Evolutionary conservation across 2,329 filamentous ascomycete genomes (phyloP).

Genomic region (Aspergillus niger): DNA sequence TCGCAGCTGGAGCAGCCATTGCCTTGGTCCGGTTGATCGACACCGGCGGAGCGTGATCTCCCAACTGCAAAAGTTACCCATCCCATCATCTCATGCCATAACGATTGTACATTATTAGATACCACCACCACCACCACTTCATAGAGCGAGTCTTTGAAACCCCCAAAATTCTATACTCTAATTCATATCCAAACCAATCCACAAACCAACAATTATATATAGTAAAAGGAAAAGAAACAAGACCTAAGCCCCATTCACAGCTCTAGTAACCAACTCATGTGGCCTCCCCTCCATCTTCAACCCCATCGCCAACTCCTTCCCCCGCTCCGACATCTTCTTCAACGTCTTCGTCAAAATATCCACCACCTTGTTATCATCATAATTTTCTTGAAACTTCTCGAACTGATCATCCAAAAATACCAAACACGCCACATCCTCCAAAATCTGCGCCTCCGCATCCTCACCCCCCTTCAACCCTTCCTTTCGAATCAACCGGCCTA

Average conservation of each 20-base stretch:
- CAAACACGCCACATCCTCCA: constrained; percentile 84
- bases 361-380: constrained; percentile 72
- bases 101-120: constrained; percentile 7
- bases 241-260: constrained; percentile 49
- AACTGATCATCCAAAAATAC: constrained; percentile 88
- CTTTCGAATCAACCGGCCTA: constrained; percentile 75
- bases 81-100: background rate
- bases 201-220: constrained; percentile 5
- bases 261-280: constrained; percentile 63
- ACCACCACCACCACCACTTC: background rate
- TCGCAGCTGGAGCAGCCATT: constrained; percentile 68
- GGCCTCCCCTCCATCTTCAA: constrained; percentile 67
- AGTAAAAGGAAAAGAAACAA: constrained; percentile 2
- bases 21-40: constrained; percentile 61
- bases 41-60: constrained; percentile 5
- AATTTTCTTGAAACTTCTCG: constrained; percentile 72
- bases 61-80: background rate
- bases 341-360: constrained; percentile 72
- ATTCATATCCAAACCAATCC: background rate
- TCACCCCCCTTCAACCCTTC: constrained; percentile 63
- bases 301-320: constrained; percentile 64
- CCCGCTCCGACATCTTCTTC: constrained; percentile 70
- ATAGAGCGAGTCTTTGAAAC: background rate
- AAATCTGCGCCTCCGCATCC: constrained; percentile 61
- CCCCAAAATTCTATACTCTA: too few relatives aligned